phyloP scores from a whole-genome alignment of 129 eudicot species.

The Smallanthus sonchifolius region DNA sequence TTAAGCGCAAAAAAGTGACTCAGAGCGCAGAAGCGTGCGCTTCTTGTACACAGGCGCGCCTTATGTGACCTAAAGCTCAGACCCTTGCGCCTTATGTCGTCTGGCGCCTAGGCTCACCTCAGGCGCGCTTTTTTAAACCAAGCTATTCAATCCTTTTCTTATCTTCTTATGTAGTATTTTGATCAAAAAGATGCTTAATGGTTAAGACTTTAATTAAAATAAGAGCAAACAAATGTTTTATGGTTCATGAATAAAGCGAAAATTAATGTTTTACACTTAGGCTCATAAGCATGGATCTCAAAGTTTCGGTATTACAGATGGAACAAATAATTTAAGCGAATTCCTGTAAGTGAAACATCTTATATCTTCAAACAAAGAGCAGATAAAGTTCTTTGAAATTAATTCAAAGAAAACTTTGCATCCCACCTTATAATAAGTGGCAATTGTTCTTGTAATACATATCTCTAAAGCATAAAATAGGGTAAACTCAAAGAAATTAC shows the following conservation, averaged over 20 bases:
- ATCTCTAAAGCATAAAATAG: slow-evolving; percentile 2
- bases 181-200: background rate
- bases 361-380: background rate
- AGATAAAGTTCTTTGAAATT: background rate
- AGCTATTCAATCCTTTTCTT: too few relatives aligned
- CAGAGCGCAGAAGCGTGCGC: too few relatives aligned
- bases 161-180: background rate
- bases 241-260: background rate
- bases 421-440: background rate
- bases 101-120: too few relatives aligned
- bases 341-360: background rate
- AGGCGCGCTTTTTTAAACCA: too few relatives aligned
- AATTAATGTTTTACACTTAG: background rate
- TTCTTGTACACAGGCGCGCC: too few relatives aligned
- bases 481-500: background rate
- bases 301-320: background rate
- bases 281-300: background rate
- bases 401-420: background rate
- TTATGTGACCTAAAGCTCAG: too few relatives aligned
- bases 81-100: too few relatives aligned
- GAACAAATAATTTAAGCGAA: background rate
- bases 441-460: background rate
- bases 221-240: background rate
- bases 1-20: too few relatives aligned
- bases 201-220: background rate